phyloP scores from a whole-genome alignment of 2,329 filamentous ascomycete genomes.

The Fusarium agapanthi region DNA sequence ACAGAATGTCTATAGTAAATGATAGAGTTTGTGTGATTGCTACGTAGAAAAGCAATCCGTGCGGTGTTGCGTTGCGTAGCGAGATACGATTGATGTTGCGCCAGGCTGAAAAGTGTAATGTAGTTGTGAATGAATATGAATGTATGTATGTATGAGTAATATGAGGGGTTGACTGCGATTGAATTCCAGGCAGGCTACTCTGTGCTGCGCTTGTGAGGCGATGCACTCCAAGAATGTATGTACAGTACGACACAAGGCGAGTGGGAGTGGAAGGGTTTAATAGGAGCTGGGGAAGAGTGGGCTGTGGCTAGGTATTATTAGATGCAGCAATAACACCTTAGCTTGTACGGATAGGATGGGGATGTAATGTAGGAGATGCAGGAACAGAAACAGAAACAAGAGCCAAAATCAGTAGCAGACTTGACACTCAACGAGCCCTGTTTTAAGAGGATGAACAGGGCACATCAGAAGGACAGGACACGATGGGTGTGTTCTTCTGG shows the following conservation, averaged over 20 bases:
- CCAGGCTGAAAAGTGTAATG: constrained; percentile 32
- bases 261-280: constrained; percentile 22
- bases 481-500: constrained; percentile 28
- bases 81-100: constrained; percentile 30
- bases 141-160: constrained; percentile 32
- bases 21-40: constrained; percentile 20
- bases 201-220: constrained; percentile 27
- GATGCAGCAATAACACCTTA: constrained; percentile 11
- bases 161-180: constrained; percentile 18
- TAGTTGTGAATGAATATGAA: constrained; percentile 15
- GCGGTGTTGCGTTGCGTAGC: constrained; percentile 24
- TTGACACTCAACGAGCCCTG: constrained; percentile 30
- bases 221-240: constrained; percentile 18
- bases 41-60: constrained; percentile 30
- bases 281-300: constrained; percentile 34
- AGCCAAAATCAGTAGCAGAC: constrained; percentile 17
- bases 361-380: constrained; percentile 16
- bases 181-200: constrained; percentile 5
- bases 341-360: background rate
- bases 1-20: constrained; percentile 5
- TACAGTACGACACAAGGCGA: constrained; percentile 3
- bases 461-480: constrained; percentile 41
- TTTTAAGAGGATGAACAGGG: constrained; percentile 23
- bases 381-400: constrained; percentile 38
- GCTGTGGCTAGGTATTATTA: constrained; percentile 25